These are phyloP conservation scores for Plasmodium ovale DNA, from an alignment of 169 alveolate species.

Conservation along the genomic window DNA sequence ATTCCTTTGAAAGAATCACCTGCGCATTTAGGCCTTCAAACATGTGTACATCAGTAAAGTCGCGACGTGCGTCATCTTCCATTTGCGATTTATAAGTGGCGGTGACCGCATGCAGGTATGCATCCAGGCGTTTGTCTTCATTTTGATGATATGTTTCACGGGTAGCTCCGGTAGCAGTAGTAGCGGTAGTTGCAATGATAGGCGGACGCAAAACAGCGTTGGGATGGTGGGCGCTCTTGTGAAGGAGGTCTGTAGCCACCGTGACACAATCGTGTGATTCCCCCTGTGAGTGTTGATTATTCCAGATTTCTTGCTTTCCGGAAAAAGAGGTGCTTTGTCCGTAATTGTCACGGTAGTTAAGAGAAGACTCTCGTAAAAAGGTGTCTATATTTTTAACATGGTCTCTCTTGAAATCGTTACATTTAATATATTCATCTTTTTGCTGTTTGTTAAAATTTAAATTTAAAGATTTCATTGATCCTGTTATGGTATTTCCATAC, in stretches of 20 bases:
- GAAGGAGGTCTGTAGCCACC: no score
- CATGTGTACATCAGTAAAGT: not conserved
- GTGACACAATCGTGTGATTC: no score
- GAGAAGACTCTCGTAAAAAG: conserved; percentile 24
- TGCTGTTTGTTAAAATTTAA: conserved; percentile 11
- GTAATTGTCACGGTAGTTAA: not conserved
- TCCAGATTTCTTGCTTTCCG: no score
- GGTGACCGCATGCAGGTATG: conserved; percentile 4
- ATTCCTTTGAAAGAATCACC: conserved; percentile 49
- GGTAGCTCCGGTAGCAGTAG: not conserved
- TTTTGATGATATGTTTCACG: not conserved
- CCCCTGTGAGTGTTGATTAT: not conserved
- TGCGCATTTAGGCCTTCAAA: conserved; percentile 34
- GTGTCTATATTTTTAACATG: conserved; percentile 1
- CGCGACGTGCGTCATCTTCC: not conserved
- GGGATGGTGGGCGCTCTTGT: no score
- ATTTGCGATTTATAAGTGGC: not conserved
- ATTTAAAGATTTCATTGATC: conserved; percentile 22
- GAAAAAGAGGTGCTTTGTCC: not conserved
- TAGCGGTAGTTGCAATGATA: no score
- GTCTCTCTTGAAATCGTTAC: not conserved
- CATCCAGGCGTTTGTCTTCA: not conserved
- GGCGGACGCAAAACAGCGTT: no score
- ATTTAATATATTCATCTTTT: not conserved
- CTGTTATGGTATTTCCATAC: conserved; percentile 47